phyloP scores from a whole-genome alignment of 441 rosid genomes.

The Erodium trifolium region DNA sequence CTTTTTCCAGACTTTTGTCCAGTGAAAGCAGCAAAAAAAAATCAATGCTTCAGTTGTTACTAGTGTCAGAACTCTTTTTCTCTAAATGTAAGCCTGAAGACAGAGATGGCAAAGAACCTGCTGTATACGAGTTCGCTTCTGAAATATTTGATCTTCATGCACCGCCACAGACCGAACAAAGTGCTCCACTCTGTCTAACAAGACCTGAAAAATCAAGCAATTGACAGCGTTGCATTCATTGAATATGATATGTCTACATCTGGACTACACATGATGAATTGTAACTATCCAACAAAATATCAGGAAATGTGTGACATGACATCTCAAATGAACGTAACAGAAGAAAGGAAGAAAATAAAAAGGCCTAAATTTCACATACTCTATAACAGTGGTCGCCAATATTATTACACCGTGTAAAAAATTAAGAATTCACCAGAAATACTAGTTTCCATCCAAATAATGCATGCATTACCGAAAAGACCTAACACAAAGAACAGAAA shows the following conservation, averaged over 20 bases:
- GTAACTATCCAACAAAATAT: not conserved
- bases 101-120: conserved; percentile 34
- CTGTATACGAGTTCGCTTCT: conserved; percentile 83
- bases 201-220: conserved; percentile 37
- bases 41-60: not conserved
- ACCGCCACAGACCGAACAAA: conserved; percentile 78
- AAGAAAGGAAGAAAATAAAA: not conserved
- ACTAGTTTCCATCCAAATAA: not conserved
- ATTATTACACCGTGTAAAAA: not conserved
- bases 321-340: not conserved
- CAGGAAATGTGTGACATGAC: not conserved
- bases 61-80: not conserved
- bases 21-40: not conserved
- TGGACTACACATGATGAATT: not conserved
- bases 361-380: not conserved
- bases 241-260: not conserved
- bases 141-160: conserved; percentile 86
- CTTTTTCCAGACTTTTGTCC: not conserved
- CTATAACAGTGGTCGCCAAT: not conserved
- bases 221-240: not conserved
- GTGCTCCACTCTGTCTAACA: conserved; percentile 73
- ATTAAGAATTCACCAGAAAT: not conserved
- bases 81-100: not conserved
- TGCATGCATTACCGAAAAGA: conserved; percentile 4
- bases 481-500: conserved; percentile 15